These are phyloP conservation scores for Ceratopteris richardii DNA, from an alignment of 75 land plant genomes.

Conservation along the genomic window DNA sequence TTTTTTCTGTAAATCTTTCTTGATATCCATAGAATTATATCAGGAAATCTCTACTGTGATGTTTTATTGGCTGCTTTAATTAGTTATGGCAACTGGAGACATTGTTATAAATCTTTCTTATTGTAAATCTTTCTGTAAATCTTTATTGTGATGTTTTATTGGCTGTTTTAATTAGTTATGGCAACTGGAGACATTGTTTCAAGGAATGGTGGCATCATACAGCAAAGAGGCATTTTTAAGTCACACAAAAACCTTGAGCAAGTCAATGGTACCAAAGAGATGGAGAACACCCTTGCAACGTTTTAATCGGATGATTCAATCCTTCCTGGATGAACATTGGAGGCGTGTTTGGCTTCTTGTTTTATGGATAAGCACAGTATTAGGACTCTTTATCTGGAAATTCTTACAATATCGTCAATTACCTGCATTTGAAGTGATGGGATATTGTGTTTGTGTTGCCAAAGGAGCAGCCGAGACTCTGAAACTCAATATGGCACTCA, in stretches of 20 bases:
- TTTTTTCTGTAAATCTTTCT: neutral
- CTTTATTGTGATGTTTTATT: too few species aligned
- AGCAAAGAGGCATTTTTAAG: slow-evolving; percentile 11
- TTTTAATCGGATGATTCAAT: slow-evolving; percentile 16
- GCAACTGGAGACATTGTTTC: neutral
- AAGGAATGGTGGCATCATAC: slow-evolving; percentile 30
- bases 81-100: slow-evolving; percentile 1
- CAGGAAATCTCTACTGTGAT: too few species aligned
- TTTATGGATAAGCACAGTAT: slow-evolving; percentile 37
- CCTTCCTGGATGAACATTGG: slow-evolving; percentile 51
- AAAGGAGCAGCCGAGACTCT: slow-evolving; percentile 78
- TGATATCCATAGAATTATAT: neutral
- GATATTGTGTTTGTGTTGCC: slow-evolving; percentile 67
- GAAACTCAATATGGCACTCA: slow-evolving; percentile 80
- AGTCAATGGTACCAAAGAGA: slow-evolving; percentile 59
- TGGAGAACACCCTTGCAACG: slow-evolving; percentile 41
- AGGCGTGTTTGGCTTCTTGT: slow-evolving; percentile 52
- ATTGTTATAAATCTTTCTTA: neutral
- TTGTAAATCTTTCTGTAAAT: too few species aligned
- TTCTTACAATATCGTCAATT: slow-evolving; percentile 33
- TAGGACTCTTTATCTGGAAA: slow-evolving; percentile 51
- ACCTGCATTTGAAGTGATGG: slow-evolving; percentile 56
- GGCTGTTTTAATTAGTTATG: neutral
- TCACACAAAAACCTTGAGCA: slow-evolving; percentile 27
- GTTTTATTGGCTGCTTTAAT: too few species aligned